Conservation (phyloP, 2,329 filamentous ascomycete genomes). For the Pseudopithomyces maydicus region DNA sequence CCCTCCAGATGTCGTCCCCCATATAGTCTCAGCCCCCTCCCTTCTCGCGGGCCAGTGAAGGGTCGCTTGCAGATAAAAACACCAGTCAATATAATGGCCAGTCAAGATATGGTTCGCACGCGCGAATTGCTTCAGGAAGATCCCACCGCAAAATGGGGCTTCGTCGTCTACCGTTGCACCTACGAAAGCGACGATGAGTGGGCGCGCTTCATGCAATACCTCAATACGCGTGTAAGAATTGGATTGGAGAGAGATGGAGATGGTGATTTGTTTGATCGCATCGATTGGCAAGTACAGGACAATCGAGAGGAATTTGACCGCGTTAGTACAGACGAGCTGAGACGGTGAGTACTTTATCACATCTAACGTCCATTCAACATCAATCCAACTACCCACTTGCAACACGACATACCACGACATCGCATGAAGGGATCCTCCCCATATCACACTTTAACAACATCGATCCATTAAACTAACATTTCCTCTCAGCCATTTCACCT, state of each 20-base stretch:
- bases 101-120: background rate
- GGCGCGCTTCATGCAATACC: slow-evolving; percentile 10
- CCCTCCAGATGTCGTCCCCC: background rate
- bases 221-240: slow-evolving; percentile 5
- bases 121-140: background rate
- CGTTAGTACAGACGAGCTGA: background rate
- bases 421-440: too few species aligned
- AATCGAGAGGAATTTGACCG: background rate
- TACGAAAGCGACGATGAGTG: slow-evolving; percentile 12
- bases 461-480: background rate
- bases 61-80: background rate
- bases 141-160: slow-evolving; percentile 10
- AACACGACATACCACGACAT: too few species aligned
- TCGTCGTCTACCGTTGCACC: slow-evolving; percentile 19
- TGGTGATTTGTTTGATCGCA: slow-evolving; percentile 8
- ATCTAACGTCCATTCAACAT: too few species aligned
- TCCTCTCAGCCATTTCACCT: background rate
- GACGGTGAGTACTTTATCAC: background rate
- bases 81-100: background rate
- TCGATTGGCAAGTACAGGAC: slow-evolving; percentile 13
- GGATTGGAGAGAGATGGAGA: background rate
- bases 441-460: too few species aligned
- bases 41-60: background rate
- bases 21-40: background rate
- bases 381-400: too few species aligned